These are phyloP conservation scores for Emmonsia crescens DNA, from an alignment of 2,329 filamentous ascomycete genomes.

Conservation along the genomic window DNA sequence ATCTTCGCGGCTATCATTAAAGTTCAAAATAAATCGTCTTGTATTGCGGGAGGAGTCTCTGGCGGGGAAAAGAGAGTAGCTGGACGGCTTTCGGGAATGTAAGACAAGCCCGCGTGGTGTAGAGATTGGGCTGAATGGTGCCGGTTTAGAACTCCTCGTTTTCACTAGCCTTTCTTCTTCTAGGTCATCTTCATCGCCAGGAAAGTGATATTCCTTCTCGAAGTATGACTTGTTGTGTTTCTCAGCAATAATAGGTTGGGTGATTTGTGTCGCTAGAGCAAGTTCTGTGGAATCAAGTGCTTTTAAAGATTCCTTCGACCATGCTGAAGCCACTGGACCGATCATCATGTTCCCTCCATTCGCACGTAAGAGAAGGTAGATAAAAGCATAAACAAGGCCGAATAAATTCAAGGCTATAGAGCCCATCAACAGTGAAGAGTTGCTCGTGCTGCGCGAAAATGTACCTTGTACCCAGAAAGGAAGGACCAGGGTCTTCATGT, in stretches of 20 bases:
- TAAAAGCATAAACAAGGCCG: conserved; percentile 15
- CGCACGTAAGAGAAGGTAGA: conserved; percentile 18
- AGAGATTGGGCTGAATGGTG: not conserved
- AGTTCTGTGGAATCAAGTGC: not conserved
- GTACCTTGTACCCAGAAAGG: conserved; percentile 15
- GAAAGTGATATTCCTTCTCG: not conserved
- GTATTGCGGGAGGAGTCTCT: conserved; percentile 7
- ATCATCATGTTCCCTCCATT: conserved; percentile 12
- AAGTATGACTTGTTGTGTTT: not conserved
- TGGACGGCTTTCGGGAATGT: conserved; percentile 7
- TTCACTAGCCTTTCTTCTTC: not conserved
- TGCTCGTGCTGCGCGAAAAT: conserved; percentile 1
- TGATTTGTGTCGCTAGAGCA: not conserved
- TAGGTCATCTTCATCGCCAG: not conserved
- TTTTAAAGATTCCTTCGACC: conserved; percentile 2
- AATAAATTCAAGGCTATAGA: conserved; percentile 17
- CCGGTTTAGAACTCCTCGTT: not conserved
- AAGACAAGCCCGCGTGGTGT: not conserved
- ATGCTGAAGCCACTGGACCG: conserved; percentile 1
- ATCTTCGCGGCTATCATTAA: conserved; percentile 10
- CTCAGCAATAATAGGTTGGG: not conserved
- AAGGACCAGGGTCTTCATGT: conserved; percentile 13
- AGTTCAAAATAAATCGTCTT: conserved; percentile 9
- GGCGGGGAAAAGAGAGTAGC: conserved; percentile 16
- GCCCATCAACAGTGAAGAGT: conserved; percentile 14